phyloP scores from a whole-genome alignment of 2,329 filamentous ascomycete species.

The Verticillium dahliae region DNA sequence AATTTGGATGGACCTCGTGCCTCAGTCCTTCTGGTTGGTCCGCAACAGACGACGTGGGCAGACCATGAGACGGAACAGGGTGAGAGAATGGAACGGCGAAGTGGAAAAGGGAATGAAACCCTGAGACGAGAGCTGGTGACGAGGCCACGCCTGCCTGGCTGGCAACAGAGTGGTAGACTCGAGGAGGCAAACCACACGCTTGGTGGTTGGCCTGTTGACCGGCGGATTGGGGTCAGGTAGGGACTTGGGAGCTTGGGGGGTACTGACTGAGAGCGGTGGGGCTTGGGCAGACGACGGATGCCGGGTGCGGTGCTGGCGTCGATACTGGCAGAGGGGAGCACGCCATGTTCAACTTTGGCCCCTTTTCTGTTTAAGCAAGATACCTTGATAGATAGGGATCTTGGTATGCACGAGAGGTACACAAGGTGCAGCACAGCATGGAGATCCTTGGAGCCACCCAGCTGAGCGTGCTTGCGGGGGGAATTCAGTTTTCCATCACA shows the following conservation, averaged over 20 bases:
- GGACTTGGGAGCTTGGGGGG: neutral
- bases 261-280: neutral
- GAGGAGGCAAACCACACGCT: neutral
- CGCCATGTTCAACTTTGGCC: neutral
- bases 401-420: no score
- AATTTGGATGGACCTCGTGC: neutral
- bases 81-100: neutral
- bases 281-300: neutral
- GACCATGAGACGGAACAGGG: neutral
- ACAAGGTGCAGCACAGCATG: no score
- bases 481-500: neutral
- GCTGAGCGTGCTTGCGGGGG: neutral
- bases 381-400: neutral
- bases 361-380: neutral
- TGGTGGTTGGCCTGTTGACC: neutral
- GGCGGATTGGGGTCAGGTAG: neutral
- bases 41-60: neutral
- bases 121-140: neutral
- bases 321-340: neutral
- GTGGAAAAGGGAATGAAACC: neutral
- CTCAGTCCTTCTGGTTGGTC: neutral
- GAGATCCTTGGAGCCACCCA: no score
- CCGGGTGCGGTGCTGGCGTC: neutral
- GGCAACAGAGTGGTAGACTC: neutral
- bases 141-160: conserved; percentile 8